Evolutionary conservation across 495 filamentous ascomycete genomes (phyloP).

Genomic region (Amniculicola lignicola): DNA sequence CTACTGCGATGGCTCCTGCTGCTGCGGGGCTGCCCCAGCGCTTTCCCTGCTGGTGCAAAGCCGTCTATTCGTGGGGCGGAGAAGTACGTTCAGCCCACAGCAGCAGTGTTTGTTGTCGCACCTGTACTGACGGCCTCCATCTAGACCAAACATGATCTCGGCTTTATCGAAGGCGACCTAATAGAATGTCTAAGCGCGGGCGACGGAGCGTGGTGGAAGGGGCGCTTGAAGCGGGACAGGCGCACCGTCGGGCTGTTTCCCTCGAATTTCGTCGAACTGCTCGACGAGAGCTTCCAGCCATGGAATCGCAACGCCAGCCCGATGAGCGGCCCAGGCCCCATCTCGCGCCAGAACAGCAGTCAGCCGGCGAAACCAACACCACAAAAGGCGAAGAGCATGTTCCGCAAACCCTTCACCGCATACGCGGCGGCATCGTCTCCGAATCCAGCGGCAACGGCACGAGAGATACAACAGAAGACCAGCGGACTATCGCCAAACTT

Average conservation of each 20-base stretch:
- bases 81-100: constrained; percentile 54
- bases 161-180: constrained; percentile 94
- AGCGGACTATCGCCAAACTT: constrained; percentile 28
- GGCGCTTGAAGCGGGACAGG: constrained; percentile 78
- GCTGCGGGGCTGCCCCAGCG: constrained; percentile 70
- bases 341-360: constrained; percentile 40
- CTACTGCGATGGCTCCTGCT: constrained; percentile 52
- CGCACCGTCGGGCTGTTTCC: constrained; percentile 88
- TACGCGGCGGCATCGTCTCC: constrained; percentile 49
- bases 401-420: constrained; percentile 68
- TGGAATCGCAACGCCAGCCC: constrained; percentile 75
- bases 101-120: background rate
- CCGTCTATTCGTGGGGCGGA: constrained; percentile 95
- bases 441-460: constrained; percentile 36
- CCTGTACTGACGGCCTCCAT: constrained; percentile 1
- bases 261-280: constrained; percentile 92
- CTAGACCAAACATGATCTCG: constrained; percentile 83
- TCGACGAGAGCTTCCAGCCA: constrained; percentile 79
- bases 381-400: constrained; percentile 58
- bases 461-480: constrained; percentile 41
- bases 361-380: constrained; percentile 45
- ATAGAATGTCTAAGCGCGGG: constrained; percentile 98
- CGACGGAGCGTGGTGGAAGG: constrained; percentile 98
- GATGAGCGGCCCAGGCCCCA: constrained; percentile 50
- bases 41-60: constrained; percentile 95